Evolutionary conservation across 2,329 filamentous ascomycete genomes (phyloP), one percentile per base, ranked within the genome.

Genomic region (Davidsoniella eucalypti): DNA sequence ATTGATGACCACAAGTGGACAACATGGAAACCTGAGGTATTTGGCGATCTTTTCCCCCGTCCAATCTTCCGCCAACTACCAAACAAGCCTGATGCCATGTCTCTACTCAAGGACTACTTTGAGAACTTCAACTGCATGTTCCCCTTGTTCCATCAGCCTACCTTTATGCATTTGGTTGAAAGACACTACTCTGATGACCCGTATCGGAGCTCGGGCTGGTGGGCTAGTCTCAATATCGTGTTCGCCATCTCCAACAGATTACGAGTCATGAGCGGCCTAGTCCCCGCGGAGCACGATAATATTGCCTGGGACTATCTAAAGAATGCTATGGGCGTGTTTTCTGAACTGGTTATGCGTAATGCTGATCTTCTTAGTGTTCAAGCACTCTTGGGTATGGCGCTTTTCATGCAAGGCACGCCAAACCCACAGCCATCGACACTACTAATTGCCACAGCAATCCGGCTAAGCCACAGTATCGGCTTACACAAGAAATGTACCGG

Each of bases 41-140:
- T 96, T 64, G 78, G 83, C 46, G 90, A 96, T 62, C 76, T 98
- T 17, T 96, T 96, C 66, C 78, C 80, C 49, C 80, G 88, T 37
- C 81, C 82, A 14, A 75, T 94, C 25, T 95, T 90, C 70, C 82
- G 83, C 54, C 82, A 80, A 14, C 65, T 96, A 29, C 92, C 92
- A 2, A 72, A 84, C 0, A 93, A 93, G 64, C 72, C 80, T n/a
- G 88, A 95, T 65, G 86, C 87, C 0, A 64, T 93, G 54, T 93
- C 87, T 1, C 69, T 96, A 37, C 76, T 95, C 54, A 87, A 84
- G 64, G 92, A 98, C 64, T 98, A 83, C 61, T 98, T 98, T 57
- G 86, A 94, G 60, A 95, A 95, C 66, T 96, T 98, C 73, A 98
- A 98, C 69, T 92, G 87, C 76, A 90, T 96, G 76, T 94, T 96